These are phyloP conservation scores for Arctostaphylos glauca DNA, from an alignment of 148 eudicot species.

Conservation along the genomic window DNA sequence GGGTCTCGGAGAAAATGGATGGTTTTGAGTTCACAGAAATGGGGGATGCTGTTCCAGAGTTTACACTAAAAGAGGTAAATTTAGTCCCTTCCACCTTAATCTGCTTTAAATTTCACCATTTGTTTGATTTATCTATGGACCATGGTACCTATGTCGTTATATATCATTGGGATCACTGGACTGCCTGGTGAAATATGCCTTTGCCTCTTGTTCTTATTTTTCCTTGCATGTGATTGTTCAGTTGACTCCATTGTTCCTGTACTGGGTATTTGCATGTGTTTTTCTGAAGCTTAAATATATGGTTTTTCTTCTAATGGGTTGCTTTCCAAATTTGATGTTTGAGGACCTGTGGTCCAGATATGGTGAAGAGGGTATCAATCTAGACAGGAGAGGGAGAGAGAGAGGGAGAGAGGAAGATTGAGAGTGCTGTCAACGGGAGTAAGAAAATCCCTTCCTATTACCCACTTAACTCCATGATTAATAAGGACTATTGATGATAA, in stretches of 20 bases:
- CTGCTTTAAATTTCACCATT: background rate
- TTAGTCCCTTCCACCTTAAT: background rate
- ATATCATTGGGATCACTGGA: background rate
- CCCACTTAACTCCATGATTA: too few relatives aligned
- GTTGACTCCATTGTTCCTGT: background rate
- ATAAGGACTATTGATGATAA: too few relatives aligned
- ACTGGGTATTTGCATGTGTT: background rate
- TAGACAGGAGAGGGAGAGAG: too few relatives aligned
- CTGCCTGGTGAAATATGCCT: background rate
- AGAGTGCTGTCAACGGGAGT: too few relatives aligned
- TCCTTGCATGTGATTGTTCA: background rate
- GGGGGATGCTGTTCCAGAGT: constrained; percentile 30
- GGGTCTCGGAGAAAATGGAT: background rate
- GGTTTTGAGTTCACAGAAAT: constrained; percentile 9
- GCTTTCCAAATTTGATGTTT: too few relatives aligned
- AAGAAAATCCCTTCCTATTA: too few relatives aligned
- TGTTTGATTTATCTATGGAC: background rate
- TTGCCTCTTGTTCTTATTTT: background rate
- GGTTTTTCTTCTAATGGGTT: too few relatives aligned
- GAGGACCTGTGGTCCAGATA: too few relatives aligned
- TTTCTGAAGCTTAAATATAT: background rate
- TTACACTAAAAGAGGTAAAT: constrained; percentile 41
- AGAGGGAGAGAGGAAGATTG: too few relatives aligned
- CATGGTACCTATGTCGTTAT: background rate
- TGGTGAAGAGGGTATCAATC: too few relatives aligned